These are phyloP conservation scores for Tillandsia fasciculata DNA, from an alignment of 176 grass and related monocot genomes.

Conservation along the genomic window DNA sequence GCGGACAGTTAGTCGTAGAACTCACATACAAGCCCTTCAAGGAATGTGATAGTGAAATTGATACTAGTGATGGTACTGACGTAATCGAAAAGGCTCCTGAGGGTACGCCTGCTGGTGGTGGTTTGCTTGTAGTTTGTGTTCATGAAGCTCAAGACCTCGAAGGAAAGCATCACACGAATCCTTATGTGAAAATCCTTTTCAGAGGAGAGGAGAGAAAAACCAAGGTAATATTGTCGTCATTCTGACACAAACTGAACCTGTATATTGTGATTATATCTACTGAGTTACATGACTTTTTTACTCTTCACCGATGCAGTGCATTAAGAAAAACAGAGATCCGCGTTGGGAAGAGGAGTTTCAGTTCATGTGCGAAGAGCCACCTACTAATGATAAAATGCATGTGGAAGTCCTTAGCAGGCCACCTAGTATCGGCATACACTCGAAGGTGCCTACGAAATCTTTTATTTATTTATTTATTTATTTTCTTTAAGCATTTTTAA, in stretches of 20 bases:
- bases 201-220: slow-evolving; percentile 72
- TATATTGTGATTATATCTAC: neutral
- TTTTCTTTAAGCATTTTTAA: too few species aligned
- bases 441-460: slow-evolving; percentile 39
- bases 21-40: slow-evolving; percentile 60
- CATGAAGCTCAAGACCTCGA: slow-evolving; percentile 85
- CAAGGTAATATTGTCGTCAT: slow-evolving; percentile 36
- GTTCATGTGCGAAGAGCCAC: slow-evolving; percentile 66
- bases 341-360: slow-evolving; percentile 68
- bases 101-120: slow-evolving; percentile 62
- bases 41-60: slow-evolving; percentile 42
- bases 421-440: slow-evolving; percentile 64
- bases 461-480: neutral
- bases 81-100: slow-evolving; percentile 55
- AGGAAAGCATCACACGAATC: slow-evolving; percentile 85
- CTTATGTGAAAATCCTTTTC: slow-evolving; percentile 53
- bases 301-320: slow-evolving; percentile 36
- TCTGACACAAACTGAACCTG: neutral
- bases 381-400: slow-evolving; percentile 61
- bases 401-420: slow-evolving; percentile 72
- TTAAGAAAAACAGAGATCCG: slow-evolving; percentile 80
- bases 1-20: slow-evolving; percentile 54
- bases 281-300: slow-evolving; percentile 6
- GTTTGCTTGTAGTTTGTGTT: slow-evolving; percentile 56
- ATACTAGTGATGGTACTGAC: slow-evolving; percentile 47